Evolutionary conservation across 495 filamentous ascomycete genomes (phyloP).

Genomic region (Amphirosellinia nigrospora): DNA sequence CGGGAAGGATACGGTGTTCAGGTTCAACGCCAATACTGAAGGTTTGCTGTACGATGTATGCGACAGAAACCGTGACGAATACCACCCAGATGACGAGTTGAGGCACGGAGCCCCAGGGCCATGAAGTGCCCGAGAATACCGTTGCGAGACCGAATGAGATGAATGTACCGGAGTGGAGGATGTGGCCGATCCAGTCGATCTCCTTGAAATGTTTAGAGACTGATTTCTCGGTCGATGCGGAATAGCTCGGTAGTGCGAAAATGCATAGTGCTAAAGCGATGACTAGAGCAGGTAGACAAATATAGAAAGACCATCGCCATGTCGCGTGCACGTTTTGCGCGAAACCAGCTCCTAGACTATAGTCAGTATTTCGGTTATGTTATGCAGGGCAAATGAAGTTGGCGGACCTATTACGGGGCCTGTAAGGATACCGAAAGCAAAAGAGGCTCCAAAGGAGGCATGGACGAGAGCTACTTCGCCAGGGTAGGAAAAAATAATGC

Average conservation of each 20-base stretch:
- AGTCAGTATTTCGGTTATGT: background rate
- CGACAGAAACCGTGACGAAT: slow-evolving; percentile 27
- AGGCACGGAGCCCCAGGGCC: slow-evolving; percentile 36
- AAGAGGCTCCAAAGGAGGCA: slow-evolving; percentile 45
- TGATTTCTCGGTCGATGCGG: slow-evolving; percentile 48
- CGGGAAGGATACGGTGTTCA: slow-evolving; percentile 55
- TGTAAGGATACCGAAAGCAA: slow-evolving; percentile 57
- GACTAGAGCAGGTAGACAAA: slow-evolving; percentile 64
- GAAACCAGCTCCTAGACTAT: slow-evolving; percentile 41
- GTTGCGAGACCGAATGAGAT: slow-evolving; percentile 29
- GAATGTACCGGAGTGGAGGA: slow-evolving; percentile 29
- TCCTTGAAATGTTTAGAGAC: slow-evolving; percentile 44
- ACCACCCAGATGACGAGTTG: slow-evolving; percentile 29
- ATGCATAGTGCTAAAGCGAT: slow-evolving; percentile 59
- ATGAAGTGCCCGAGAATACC: slow-evolving; percentile 50
- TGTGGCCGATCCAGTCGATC: slow-evolving; percentile 46
- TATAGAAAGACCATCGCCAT: slow-evolving; percentile 69
- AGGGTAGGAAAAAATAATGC: slow-evolving; percentile 51
- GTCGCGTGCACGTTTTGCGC: slow-evolving; percentile 55
- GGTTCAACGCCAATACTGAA: slow-evolving; percentile 54
- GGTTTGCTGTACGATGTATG: slow-evolving; percentile 37
- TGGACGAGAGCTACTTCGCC: slow-evolving; percentile 56
- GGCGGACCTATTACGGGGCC: slow-evolving; percentile 63
- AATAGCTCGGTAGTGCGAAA: slow-evolving; percentile 54
- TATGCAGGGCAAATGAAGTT: background rate